Base-by-base conservation (phyloP, 768 basidiomycete species). In the Pleurotus giganteus region DNA sequence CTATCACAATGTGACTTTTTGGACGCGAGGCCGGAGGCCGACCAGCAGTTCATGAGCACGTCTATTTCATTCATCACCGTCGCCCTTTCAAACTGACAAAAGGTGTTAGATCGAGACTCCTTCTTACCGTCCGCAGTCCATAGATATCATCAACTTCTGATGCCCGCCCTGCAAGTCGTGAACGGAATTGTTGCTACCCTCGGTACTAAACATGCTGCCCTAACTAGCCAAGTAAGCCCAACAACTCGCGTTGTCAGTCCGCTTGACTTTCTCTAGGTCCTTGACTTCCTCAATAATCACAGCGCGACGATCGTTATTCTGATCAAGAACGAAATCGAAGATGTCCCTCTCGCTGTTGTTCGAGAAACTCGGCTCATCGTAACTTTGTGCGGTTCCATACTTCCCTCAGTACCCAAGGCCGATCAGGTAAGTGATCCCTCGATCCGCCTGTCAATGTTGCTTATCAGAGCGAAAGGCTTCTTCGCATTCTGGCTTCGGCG, bases 141-240 rank as follows among this genome's bases (percentile, higher is more conserved):
- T 53, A 84, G 96, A 31, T 94, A 97, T 66, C 94, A 97, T 62
- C 94, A 97, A 63, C 69, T 97, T 1, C 79, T 97, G 61, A 82
- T 94, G 71, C 94, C 93, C 0, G 86, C 88, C 4, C 66, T 98
- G 37, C 94, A 97, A 66, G 77, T 97, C 17, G 78, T 91, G 11
- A 80, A 85, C 53, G 86, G 84, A 6, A 81, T 92, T 53, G 71
- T 96, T 27, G 83, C 91, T 2, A 88, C 87, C n/a, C 68, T 94
- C 8, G 89, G 91, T 9, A 71, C 74, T 17, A 81, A 82, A 47
- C 89, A 91, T 58, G 66, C 79, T 2, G 84, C 84, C 0, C 86
- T 84, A 0, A 74, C 82, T 1, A 82, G 85, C 44, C 91, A 93
- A 74, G 91, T 86, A 59, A 32, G 73, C 29, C 53, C 7, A 29